Conservation (phyloP, 768 basidiomycete species). For the Leccinum ochraceum region DNA sequence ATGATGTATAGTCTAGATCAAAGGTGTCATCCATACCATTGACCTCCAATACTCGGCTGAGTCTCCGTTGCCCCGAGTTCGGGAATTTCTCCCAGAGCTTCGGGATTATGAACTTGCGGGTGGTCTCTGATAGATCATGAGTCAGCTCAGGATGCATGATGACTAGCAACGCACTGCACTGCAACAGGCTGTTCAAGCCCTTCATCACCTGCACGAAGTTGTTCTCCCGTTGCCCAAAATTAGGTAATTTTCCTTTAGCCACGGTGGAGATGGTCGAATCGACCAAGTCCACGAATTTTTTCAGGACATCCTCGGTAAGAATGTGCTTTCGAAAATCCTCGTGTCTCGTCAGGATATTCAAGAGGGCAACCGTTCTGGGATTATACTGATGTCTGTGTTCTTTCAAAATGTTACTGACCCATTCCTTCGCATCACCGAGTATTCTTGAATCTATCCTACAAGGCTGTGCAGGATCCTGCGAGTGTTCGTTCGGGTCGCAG, state of each 20-base stretch:
- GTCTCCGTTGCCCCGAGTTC: background rate
- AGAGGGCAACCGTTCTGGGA: conserved; percentile 23
- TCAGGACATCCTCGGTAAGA: conserved; percentile 16
- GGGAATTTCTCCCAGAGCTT: background rate
- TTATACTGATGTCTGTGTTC: conserved; percentile 19
- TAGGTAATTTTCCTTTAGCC: background rate
- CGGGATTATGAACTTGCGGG: background rate
- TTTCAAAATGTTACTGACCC: conserved; percentile 13
- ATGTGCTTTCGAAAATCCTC: conserved; percentile 12
- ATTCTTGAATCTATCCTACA: too few relatives aligned
- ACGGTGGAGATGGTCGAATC: conserved; percentile 10
- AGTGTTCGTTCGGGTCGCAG: background rate
- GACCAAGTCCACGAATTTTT: conserved; percentile 14
- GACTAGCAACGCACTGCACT: conserved; percentile 14
- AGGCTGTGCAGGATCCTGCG: background rate
- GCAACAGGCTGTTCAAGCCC: conserved; percentile 17
- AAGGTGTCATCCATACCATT: conserved; percentile 7
- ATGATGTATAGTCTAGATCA: too few relatives aligned
- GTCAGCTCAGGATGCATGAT: background rate
- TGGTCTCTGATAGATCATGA: conserved; percentile 11
- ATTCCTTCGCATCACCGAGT: conserved; percentile 12
- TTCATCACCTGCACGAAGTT: conserved; percentile 26
- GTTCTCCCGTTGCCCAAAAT: background rate
- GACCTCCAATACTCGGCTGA: conserved; percentile 15
- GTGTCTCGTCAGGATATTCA: conserved; percentile 24